Base-by-base conservation (phyloP, 2,329 filamentous ascomycete species). In the Karstenula rhodostoma region DNA sequence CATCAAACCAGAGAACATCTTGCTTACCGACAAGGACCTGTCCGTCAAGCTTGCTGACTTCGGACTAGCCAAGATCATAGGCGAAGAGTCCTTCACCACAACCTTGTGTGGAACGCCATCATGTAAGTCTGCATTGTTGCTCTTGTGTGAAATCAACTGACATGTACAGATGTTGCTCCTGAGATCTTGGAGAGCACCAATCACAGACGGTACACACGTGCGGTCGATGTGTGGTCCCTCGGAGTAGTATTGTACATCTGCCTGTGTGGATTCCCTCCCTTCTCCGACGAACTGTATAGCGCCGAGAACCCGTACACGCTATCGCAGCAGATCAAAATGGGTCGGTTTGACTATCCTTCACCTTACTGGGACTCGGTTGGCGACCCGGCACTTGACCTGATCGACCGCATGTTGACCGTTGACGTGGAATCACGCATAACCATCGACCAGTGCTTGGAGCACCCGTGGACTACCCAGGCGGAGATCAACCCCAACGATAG, bases 221-320 rank as follows among this genome's bases (percentile, higher is more conserved):
- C 94, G 3, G 95, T 99, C 10, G 95, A 99, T 76, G 85, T 98
- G 44, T 98, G 95, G 95, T 97, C 94, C 1, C 85, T 98, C 0
- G 95, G 95, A n/a, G 95, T 99, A 3, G 94, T 99, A 3, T 84
- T 99, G 25, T 99, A 98, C 79, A 98, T 98, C 70, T 97, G 93
- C 75, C 86, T 98, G 5, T 98, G 95, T 75, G 95, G 95, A 37
- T 98, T 98, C 73, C 95, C 94, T 4, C 95, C 95, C 0, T 99
- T 99, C 79, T 96, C 93, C 0, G 95, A 99, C 71, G 95, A 99
- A 79, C 87, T 98, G 0, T 92, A 89, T 79, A 89, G 88, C 0
- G 80, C 75, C 37, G 89, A 96, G 47, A 95, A 94, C 67, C 95
- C 95, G 2, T 97, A 92, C 74, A 92, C 86, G 0, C 83, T 98